A percentile compares a stretch with the other conserved stretches of the same genome.
Conservation (phyloP, 2,329 filamentous ascomycete genomes). For the Cladosporium cucumerinum region DNA sequence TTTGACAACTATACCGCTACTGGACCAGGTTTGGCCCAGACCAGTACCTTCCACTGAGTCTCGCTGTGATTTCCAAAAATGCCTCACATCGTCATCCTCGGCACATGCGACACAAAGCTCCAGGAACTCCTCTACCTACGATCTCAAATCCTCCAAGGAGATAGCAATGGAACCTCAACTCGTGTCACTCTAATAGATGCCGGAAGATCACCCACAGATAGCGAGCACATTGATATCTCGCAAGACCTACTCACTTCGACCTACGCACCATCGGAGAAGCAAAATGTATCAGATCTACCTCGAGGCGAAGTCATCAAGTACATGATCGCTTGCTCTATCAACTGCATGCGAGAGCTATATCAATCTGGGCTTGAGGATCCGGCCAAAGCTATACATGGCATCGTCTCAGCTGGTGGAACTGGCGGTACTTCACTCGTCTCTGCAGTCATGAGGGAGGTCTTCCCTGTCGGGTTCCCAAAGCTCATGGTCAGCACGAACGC, state of each 20-base stretch:
- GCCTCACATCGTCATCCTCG: conserved; percentile 52
- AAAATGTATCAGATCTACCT: conserved; percentile 40
- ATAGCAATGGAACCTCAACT: conserved; percentile 21
- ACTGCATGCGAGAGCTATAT: conserved; percentile 39
- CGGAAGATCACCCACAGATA: conserved; percentile 45
- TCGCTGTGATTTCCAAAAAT: conserved; percentile 18
- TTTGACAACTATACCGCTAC: not conserved
- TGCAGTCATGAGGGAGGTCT: conserved; percentile 56
- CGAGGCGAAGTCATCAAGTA: conserved; percentile 56
- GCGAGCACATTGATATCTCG: conserved; percentile 49
- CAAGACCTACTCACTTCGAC: conserved; percentile 43
- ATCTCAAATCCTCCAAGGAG: conserved; percentile 41
- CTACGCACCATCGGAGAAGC: conserved; percentile 28
- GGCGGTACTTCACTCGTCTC: conserved; percentile 59
- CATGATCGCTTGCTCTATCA: conserved; percentile 51
- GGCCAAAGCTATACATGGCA: conserved; percentile 38
- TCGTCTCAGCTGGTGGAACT: conserved; percentile 61
- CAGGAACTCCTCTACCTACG: conserved; percentile 56
- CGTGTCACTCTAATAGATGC: conserved; percentile 54
- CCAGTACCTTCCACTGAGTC: not conserved
- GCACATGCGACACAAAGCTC: conserved; percentile 64
- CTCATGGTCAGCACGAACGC: conserved; percentile 68
- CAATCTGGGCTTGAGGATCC: conserved; percentile 21
- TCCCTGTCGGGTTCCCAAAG: conserved; percentile 67
- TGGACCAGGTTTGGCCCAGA: not conserved